A percentile compares a stretch with the other conserved stretches of the same genome.
Conservation (phyloP, 495 filamentous ascomycete genomes). For the Acidiella bohemica region DNA sequence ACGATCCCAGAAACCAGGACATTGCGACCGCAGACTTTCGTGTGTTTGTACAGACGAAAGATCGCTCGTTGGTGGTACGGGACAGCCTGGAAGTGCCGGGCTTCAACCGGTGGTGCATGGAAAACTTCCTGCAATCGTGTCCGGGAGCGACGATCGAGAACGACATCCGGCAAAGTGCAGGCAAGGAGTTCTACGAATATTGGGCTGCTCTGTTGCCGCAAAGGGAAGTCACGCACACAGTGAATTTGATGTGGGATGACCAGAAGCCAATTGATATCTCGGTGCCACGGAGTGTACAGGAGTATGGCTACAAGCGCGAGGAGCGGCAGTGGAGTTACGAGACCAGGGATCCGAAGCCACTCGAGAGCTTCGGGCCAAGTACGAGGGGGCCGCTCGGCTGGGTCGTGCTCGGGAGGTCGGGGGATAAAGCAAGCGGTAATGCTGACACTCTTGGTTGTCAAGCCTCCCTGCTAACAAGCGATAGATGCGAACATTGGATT, state of each 20-base stretch:
- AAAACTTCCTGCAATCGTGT: conserved; percentile 18
- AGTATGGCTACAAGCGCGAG: conserved; percentile 17
- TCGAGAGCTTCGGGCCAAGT: conserved; percentile 18
- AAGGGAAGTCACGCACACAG: conserved; percentile 14
- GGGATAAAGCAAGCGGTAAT: conserved; percentile 23
- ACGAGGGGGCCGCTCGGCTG: conserved; percentile 18
- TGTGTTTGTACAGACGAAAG: conserved; percentile 26
- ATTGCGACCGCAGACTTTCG: conserved; percentile 24
- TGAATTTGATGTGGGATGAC: conserved; percentile 11
- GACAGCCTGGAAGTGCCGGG: conserved; percentile 23
- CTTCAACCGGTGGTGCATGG: conserved; percentile 23
- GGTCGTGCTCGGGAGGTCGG: conserved; percentile 22
- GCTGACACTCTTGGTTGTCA: background rate
- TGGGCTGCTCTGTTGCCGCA: conserved; percentile 22
- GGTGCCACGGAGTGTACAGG: conserved; percentile 8
- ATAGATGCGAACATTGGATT: conserved; percentile 23
- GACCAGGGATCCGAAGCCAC: conserved; percentile 11
- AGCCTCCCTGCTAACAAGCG: background rate
- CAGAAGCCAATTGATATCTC: conserved; percentile 11
- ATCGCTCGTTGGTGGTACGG: conserved; percentile 18
- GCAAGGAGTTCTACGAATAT: conserved; percentile 27
- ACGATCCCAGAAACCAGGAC: conserved; percentile 24
- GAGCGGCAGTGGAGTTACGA: conserved; percentile 27
- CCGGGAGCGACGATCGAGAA: conserved; percentile 19
- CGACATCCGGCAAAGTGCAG: conserved; percentile 19